Conservation (phyloP, 352 stramenopile genomes). For the Hyphochytrium catenoides region DNA sequence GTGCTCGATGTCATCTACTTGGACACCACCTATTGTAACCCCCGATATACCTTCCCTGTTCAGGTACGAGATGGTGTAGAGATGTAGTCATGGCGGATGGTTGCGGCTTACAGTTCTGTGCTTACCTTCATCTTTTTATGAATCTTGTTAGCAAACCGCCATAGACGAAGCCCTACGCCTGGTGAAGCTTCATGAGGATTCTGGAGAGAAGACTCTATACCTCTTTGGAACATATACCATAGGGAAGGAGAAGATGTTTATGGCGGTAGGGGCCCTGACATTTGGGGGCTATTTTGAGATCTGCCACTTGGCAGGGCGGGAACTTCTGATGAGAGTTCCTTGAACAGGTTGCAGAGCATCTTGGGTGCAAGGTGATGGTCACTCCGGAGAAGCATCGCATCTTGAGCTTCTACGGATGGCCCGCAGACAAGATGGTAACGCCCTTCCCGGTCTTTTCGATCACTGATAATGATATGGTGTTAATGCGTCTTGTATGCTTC, state of each 20-base stretch:
- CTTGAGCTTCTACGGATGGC: slow-evolving; percentile 60
- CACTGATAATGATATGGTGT: background rate
- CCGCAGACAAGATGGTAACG: slow-evolving; percentile 28
- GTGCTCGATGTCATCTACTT: slow-evolving; percentile 67
- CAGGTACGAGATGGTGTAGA: slow-evolving; percentile 24
- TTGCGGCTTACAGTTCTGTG: background rate
- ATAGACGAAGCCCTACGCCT: slow-evolving; percentile 31
- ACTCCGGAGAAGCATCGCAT: slow-evolving; percentile 51
- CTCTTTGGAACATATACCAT: slow-evolving; percentile 91
- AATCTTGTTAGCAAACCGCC: slow-evolving; percentile 14
- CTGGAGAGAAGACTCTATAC: slow-evolving; percentile 37
- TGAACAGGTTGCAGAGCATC: slow-evolving; percentile 14
- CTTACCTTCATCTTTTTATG: too few species aligned
- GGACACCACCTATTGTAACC: slow-evolving; percentile 89
- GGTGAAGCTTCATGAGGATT: slow-evolving; percentile 22
- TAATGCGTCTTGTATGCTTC: background rate
- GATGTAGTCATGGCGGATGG: slow-evolving; percentile 6
- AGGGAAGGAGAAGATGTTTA: slow-evolving; percentile 88
- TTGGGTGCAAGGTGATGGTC: slow-evolving; percentile 34
- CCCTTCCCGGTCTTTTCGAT: too few species aligned
- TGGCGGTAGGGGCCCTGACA: slow-evolving; percentile 38
- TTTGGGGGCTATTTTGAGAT: slow-evolving; percentile 20
- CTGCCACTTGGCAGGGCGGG: slow-evolving; percentile 13
- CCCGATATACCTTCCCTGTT: slow-evolving; percentile 76
- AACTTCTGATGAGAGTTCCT: slow-evolving; percentile 3